These are phyloP conservation scores for Rheum nobile DNA, from an alignment of 148 eudicot species.

Conservation along the genomic window DNA sequence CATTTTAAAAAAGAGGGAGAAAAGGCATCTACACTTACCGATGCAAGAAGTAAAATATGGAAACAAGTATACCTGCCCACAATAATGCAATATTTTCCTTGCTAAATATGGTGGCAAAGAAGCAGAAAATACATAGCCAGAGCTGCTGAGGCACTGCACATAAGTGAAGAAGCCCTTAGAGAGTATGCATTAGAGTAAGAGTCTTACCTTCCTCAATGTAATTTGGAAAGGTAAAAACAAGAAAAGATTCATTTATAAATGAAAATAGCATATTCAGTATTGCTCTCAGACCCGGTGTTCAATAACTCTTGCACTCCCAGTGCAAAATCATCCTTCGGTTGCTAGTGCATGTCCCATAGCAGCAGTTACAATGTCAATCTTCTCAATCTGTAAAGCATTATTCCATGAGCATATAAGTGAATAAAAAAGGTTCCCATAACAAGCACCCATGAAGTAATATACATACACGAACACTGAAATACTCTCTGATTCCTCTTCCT, in stretches of 20 bases:
- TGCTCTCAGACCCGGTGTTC: slow-evolving; percentile 69
- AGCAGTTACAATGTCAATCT: slow-evolving; percentile 87
- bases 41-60: slow-evolving; percentile 89
- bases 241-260: neutral
- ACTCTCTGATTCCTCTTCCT: slow-evolving; percentile 90
- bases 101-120: slow-evolving; percentile 98
- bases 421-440: neutral
- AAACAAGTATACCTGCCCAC: no score
- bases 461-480: slow-evolving; percentile 68
- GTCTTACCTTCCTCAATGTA: neutral
- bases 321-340: slow-evolving; percentile 95
- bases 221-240: neutral
- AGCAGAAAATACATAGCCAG: slow-evolving; percentile 96
- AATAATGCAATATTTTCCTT: no score
- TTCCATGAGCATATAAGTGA: neutral
- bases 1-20: neutral
- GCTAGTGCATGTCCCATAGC: slow-evolving; percentile 99
- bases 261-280: neutral
- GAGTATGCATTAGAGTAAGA: neutral
- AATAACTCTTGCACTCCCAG: slow-evolving; percentile 77
- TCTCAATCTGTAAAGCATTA: slow-evolving; percentile 46
- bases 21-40: slow-evolving; percentile 47
- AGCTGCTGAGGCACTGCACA: slow-evolving; percentile 88
- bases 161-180: slow-evolving; percentile 7
- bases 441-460: slow-evolving; percentile 1